Base-by-base conservation (phyloP, 2,329 filamentous ascomycete genomes). In the Pseudofabraea citricarpa region DNA sequence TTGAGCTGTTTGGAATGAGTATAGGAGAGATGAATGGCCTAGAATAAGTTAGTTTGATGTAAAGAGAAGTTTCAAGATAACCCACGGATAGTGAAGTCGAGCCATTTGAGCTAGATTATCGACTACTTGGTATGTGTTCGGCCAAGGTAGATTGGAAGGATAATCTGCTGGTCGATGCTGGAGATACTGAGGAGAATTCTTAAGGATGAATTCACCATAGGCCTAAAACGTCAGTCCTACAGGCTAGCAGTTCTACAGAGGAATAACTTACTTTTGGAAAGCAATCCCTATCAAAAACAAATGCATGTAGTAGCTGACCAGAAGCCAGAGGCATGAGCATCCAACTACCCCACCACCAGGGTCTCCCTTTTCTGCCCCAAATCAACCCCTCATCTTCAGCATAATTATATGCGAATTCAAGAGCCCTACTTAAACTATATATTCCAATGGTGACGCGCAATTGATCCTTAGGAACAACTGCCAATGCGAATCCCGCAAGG, bases 281-380 rank as follows among this genome's bases (percentile, higher is more conserved):
- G 54, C 82, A 85, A 54, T 90, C 86, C 43, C 81, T 73, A 62
- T 91, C 85, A 62, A 90, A 90, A 6, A 90, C 74, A 53, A 83
- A 79, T 0, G 87, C 82, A 62, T 90, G 83, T 39, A 90, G 68
- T 50, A 91, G 68, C 69, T 91, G 87, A 7, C 85, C 87, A 58
- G 81, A 83, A 2, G 85, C 81, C 22, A 90, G 59, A 1, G 87
- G 87, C 70, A 89, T 87, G 55, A 90, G 62, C 70, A 90, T 70
- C 86, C 87, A 91, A 61, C 85, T 89, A 18, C 87, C 87, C 68
- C 86, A 87, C 87, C 87, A 91, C 79, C 80, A 85, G 0, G 90
- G 90, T 39, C 77, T 66, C 53, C 66, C 57, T 6, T 70, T 74
- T 52, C 71, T 73, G 2, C 78, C 79, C 80, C 80, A 84, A 39